Base-by-base conservation (phyloP, 2,329 filamentous ascomycete species). In the Drechslerella coelobrocha region DNA sequence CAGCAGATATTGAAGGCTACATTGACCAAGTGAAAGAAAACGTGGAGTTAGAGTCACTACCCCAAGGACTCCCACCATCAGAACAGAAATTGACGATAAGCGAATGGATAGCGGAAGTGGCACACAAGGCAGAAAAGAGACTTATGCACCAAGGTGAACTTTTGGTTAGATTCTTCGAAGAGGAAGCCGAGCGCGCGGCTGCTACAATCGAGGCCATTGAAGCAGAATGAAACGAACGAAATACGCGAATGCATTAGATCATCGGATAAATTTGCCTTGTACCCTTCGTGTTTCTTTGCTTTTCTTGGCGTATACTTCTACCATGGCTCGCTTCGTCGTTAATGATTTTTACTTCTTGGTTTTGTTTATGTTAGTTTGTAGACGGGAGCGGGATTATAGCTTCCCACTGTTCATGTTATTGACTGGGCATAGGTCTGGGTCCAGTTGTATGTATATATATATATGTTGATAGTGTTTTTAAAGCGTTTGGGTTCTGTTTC, bases 71-170 rank as follows among this genome's bases (percentile, higher is more conserved):
- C 57, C 88, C 85, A 1, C 89, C 84, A 57, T 85, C 87, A 0
- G 94, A 97, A 81, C 92, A 89, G 81, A 82, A 84, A 37, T 96
- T 99, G 92, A 93, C 88, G 3, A 91, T 97, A 0, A 91, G 96
- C 78, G 88, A 97, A 78, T 99, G 93, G 91, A 89, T 99, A 39
- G 82, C 87, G 65, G 85, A 88, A 79, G 92, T 94, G 74, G 94
- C 94, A 0, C 84, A 84, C 71, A 83, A 88, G 77, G 91, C 90
- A 0, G 92, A 97, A 81, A 86, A 88, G 79, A 88, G 87, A 78
- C 81, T 99, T 61, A 88, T 88, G 76, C 81, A 83, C 34, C 89
- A 95, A 77, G 96, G 92, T 76, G 93, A 97, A 81, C 81, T 86
- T 24, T 85, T 96, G 78, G 91, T 99, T 3, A 85, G 84, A 68